Evolutionary conservation across 495 filamentous ascomycete genomes (phyloP), one percentile per base, ranked within the genome.

Genomic region (Hypoxylon crocopeplum): DNA sequence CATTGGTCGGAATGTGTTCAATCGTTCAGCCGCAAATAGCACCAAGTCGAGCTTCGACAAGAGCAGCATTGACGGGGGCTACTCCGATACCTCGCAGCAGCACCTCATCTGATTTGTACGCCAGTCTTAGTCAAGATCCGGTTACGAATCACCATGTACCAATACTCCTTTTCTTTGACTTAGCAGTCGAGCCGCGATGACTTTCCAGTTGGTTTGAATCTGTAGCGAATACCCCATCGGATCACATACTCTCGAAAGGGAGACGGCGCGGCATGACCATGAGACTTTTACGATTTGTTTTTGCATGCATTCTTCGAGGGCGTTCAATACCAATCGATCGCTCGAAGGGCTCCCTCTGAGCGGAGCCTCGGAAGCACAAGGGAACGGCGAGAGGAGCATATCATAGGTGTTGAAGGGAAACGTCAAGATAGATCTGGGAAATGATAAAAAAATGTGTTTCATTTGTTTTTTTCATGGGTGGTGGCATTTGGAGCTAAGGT

Each of bases 1-100:
- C 47, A 75, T 83, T 15, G 66, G 75, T 27, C 69, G 77, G 34
- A 77, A 72, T 6, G 79, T 84, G 20, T 83, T 82, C 56, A 75
- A 68, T 45, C 72, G 77, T 46, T 70, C 61, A 29, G 25, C 76
- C 7, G 66, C 59, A 44, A 72, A 66, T 11, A 75, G 75, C 47
- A 75, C 72, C 21, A 78, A 77, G 56, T 72, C 76, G 5, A 79
- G 76, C 66, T 76, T 75, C 47, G 78, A 81, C 11, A 70, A 70
- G 46, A 62, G 62, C 22, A 70, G 67, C 40, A 22, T 70, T 21
- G 68, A 70, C 25, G 66, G 65, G 7, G 58, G 55, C 52, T 55
- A 64, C 34, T 62, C 50, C n/a, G 67, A 70, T 17, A 46, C 47
- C 25, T 51, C 48, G 15, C 48, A 59, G 12, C 59, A 64, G n/a